Conservation (phyloP, 371 early-diverging fungal genomes). For the Mortierella sp. region DNA sequence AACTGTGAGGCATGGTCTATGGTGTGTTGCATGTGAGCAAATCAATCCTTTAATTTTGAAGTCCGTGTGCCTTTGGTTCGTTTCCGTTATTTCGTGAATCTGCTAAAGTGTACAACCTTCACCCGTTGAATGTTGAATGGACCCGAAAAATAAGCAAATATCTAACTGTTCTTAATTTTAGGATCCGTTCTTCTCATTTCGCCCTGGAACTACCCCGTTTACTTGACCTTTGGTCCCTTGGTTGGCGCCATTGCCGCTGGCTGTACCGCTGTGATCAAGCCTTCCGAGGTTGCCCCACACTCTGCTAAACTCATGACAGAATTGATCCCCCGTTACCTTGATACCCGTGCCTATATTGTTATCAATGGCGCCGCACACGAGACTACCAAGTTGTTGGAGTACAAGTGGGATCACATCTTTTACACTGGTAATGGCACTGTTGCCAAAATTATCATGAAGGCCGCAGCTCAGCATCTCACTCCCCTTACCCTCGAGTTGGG, state of each 20-base stretch:
- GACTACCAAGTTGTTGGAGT: slow-evolving; percentile 79
- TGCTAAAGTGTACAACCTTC: background rate
- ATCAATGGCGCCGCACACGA: slow-evolving; percentile 87
- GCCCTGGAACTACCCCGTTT: slow-evolving; percentile 83
- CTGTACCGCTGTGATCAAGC: slow-evolving; percentile 90
- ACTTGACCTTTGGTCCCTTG: slow-evolving; percentile 68
- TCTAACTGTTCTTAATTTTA: background rate
- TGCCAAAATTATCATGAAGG: slow-evolving; percentile 82
- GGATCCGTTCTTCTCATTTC: slow-evolving; percentile 61
- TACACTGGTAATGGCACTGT: slow-evolving; percentile 89
- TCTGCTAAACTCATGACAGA: slow-evolving; percentile 75
- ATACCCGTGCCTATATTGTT: slow-evolving; percentile 72
- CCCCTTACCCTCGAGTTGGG: slow-evolving; percentile 89
- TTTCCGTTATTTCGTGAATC: too few relatives aligned
- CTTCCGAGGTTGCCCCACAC: slow-evolving; percentile 89
- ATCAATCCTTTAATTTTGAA: too few relatives aligned
- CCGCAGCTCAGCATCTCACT: slow-evolving; percentile 81
- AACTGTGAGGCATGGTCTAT: too few relatives aligned
- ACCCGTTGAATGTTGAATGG: too few relatives aligned
- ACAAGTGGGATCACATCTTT: slow-evolving; percentile 87
- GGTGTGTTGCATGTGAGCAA: too few relatives aligned
- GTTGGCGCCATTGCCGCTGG: slow-evolving; percentile 93
- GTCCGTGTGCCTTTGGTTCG: too few relatives aligned
- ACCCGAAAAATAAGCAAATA: background rate
- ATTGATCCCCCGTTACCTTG: slow-evolving; percentile 81